Evolutionary conservation across 2,329 filamentous ascomycete genomes (phyloP).

Genomic region (Talaromyces sp.): DNA sequence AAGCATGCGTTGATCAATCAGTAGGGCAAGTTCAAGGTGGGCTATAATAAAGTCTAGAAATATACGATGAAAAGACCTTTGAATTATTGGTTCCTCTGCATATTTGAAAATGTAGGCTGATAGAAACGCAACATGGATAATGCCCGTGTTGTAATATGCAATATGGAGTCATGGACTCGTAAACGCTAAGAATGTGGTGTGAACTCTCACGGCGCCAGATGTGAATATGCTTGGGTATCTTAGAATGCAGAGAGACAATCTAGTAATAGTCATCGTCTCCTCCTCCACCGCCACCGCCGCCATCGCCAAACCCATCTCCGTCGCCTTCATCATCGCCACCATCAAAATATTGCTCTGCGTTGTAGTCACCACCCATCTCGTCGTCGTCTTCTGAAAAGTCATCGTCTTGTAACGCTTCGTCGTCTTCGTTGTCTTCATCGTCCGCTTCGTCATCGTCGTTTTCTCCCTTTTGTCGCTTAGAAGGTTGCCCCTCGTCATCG

Average conservation of each 20-base stretch:
- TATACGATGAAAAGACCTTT: not conserved
- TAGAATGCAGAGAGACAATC: conserved; percentile 13
- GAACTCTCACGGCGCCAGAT: not conserved
- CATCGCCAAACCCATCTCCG: conserved; percentile 53
- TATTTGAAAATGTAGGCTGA: not conserved
- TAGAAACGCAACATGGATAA: not conserved
- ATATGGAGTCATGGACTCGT: not conserved
- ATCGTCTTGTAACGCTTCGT: conserved; percentile 53
- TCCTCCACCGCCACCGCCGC: conserved; percentile 49
- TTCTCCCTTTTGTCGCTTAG: conserved; percentile 30
- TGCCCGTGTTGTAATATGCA: not conserved
- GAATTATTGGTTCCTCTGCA: not conserved
- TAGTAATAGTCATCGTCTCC: conserved; percentile 44
- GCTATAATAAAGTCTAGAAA: not conserved
- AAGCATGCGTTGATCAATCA: too few relatives aligned
- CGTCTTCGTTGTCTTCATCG: conserved; percentile 39
- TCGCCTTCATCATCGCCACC: conserved; percentile 53
- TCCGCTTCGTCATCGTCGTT: conserved; percentile 26
- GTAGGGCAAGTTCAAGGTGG: not conserved
- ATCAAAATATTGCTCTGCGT: conserved; percentile 62
- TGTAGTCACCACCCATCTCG: conserved; percentile 57
- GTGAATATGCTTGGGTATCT: conserved; percentile 9
- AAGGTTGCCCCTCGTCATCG: conserved; percentile 22
- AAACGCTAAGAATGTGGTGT: not conserved
- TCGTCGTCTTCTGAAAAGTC: conserved; percentile 59